phyloP scores from a whole-genome alignment of 148 eudicot species.

The Cornus controversa region DNA sequence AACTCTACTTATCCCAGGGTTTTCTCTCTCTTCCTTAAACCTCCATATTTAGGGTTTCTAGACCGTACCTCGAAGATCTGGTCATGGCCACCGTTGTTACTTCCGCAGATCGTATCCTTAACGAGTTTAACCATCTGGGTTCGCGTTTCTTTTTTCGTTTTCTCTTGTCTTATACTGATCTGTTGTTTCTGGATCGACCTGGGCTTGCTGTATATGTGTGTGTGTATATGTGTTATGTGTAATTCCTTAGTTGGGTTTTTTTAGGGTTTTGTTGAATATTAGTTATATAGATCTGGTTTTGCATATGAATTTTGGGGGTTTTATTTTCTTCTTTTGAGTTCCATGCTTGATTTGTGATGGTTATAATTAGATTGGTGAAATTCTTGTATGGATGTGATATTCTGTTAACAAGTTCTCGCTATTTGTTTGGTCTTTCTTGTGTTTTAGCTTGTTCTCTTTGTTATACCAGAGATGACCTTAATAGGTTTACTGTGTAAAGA shows the following conservation, averaged over 20 bases:
- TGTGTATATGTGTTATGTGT: not conserved
- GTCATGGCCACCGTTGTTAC: conserved; percentile 65
- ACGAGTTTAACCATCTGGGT: not conserved
- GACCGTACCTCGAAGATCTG: conserved; percentile 12
- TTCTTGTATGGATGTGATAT: not conserved
- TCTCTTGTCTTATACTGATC: conserved; percentile 1
- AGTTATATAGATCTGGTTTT: not conserved
- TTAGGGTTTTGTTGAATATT: not conserved
- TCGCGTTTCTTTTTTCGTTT: not conserved
- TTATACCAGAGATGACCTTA: not conserved
- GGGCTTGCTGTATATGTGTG: not conserved
- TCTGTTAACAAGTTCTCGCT: not conserved
- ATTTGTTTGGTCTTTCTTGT: too few species aligned
- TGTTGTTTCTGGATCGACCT: conserved; percentile 5
- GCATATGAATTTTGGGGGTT: not conserved
- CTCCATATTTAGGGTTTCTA: conserved; percentile 16
- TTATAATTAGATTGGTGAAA: not conserved
- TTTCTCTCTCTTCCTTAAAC: conserved; percentile 8
- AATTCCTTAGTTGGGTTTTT: not conserved
- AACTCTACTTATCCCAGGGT: conserved; percentile 2
- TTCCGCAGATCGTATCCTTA: conserved; percentile 64
- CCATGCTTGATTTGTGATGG: not conserved
- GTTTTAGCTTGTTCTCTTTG: not conserved
- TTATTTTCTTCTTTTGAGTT: not conserved
- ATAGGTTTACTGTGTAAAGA: not conserved